phyloP scores from a whole-genome alignment of 2,329 filamentous ascomycete genomes.

The Hypoxylon sp. region DNA sequence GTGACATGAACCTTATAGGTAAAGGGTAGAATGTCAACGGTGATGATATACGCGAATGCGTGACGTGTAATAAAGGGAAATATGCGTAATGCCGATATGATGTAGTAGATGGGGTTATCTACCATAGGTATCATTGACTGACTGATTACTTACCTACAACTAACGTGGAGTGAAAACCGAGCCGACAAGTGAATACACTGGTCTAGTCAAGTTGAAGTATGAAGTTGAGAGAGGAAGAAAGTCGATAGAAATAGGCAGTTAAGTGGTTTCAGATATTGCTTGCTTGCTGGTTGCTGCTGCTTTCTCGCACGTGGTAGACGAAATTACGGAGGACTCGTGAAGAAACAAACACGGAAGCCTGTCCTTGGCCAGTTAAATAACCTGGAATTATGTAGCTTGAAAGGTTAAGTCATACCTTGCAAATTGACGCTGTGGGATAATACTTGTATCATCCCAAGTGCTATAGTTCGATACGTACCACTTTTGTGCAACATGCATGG shows the following conservation, averaged over 20 bases:
- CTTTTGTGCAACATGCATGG: constrained; percentile 14
- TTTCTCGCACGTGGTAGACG: constrained; percentile 29
- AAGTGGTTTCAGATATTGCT: constrained; percentile 12
- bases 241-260: neutral
- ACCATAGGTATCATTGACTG: neutral
- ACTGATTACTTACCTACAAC: constrained; percentile 3
- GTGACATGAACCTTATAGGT: constrained; percentile 12
- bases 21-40: neutral
- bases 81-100: neutral
- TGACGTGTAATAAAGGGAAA: neutral
- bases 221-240: constrained; percentile 23
- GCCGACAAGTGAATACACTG: neutral
- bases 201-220: constrained; percentile 3
- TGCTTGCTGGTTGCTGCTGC: constrained; percentile 22
- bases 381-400: constrained; percentile 17
- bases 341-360: constrained; percentile 26
- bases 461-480: constrained; percentile 21
- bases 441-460: constrained; percentile 8
- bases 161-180: neutral
- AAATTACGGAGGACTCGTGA: constrained; percentile 16
- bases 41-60: constrained; percentile 1
- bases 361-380: constrained; percentile 34
- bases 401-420: constrained; percentile 34
- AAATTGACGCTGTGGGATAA: constrained; percentile 33
- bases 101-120: neutral